These are phyloP conservation scores for Sugiyamaella japonica DNA, from an alignment of 1,139 yeast species.

Conservation along the genomic window DNA sequence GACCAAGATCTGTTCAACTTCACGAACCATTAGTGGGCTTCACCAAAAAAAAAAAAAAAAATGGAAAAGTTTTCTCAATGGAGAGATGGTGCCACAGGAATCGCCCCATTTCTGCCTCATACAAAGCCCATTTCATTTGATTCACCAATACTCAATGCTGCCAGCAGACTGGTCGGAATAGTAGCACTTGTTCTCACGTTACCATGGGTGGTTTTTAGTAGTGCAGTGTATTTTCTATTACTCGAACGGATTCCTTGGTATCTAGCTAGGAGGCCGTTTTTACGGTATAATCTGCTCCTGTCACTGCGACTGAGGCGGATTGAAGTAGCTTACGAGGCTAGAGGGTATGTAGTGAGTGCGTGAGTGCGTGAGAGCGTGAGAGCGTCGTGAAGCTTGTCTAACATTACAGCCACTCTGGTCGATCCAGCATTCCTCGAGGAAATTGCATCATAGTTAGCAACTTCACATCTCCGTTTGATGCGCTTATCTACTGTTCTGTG, in stretches of 20 bases:
- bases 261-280: conserved; percentile 14
- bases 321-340: conserved; percentile 22
- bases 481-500: conserved; percentile 36
- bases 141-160: conserved; percentile 8
- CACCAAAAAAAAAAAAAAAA: background rate
- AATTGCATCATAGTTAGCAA: conserved; percentile 44
- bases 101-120: conserved; percentile 43
- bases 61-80: conserved; percentile 47
- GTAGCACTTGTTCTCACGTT: conserved; percentile 29
- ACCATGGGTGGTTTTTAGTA: conserved; percentile 28
- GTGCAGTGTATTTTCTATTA: conserved; percentile 24
- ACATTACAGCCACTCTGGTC: background rate
- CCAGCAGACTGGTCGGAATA: conserved; percentile 12
- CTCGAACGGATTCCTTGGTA: conserved; percentile 24
- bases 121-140: conserved; percentile 22
- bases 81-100: conserved; percentile 46
- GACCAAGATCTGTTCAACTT: background rate
- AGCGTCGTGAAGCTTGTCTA: background rate
- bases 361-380: too few species aligned
- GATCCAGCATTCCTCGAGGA: conserved; percentile 26
- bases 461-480: conserved; percentile 44
- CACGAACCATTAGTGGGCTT: conserved; percentile 3
- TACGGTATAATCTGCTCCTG: conserved; percentile 25
- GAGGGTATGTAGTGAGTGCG: too few species aligned
- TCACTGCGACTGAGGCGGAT: conserved; percentile 27